Evolutionary conservation across 495 filamentous ascomycete genomes (phyloP).

Genomic region (Cryomyces minteri): DNA sequence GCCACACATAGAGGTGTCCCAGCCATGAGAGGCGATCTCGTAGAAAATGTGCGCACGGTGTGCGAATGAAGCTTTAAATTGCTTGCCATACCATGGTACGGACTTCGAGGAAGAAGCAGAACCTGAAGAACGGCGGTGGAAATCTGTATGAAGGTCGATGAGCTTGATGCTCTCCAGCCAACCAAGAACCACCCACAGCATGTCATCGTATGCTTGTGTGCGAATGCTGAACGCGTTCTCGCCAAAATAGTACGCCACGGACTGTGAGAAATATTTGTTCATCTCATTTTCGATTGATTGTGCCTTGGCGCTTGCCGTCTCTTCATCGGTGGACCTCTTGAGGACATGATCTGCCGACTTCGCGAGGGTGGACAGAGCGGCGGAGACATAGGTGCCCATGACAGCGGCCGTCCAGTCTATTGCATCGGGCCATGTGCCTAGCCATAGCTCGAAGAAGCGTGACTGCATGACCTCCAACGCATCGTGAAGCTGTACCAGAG

Average conservation of each 20-base stretch:
- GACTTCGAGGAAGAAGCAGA: background rate
- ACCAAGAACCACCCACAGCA: conserved; percentile 88
- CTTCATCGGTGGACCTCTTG: conserved; percentile 11
- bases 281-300: conserved; percentile 50
- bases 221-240: conserved; percentile 63
- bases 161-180: conserved; percentile 79
- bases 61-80: conserved; percentile 64
- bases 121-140: conserved; percentile 14
- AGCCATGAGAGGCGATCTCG: conserved; percentile 58
- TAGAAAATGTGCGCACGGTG: conserved; percentile 84
- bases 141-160: conserved; percentile 35
- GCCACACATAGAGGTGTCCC: conserved; percentile 65
- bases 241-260: conserved; percentile 64
- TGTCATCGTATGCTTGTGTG: conserved; percentile 81
- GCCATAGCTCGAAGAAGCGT: conserved; percentile 54
- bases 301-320: conserved; percentile 10
- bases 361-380: conserved; percentile 45
- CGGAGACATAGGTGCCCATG: conserved; percentile 61
- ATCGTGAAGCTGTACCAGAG: conserved; percentile 31
- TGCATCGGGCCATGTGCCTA: conserved; percentile 66
- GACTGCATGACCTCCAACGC: conserved; percentile 43
- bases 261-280: conserved; percentile 65
- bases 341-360: conserved; percentile 11
- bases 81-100: conserved; percentile 49
- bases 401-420: conserved; percentile 96